Evolutionary conservation across 192 early-diverging fungal genomes (phyloP).

Genomic region (Backusella mclennaniae): DNA sequence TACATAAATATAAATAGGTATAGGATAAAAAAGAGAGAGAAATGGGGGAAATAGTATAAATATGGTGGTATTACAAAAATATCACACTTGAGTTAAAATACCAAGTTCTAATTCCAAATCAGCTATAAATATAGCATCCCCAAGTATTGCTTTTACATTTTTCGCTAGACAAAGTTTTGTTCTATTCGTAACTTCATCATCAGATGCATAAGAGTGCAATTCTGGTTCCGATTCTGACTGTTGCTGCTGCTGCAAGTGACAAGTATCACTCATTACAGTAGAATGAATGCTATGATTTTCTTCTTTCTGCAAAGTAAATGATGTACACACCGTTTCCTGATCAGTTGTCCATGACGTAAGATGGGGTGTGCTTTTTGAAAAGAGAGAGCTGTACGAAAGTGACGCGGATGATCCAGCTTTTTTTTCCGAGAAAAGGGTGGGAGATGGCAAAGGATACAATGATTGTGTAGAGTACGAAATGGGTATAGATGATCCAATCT

Average conservation of each 20-base stretch:
- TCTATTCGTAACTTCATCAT: neutral
- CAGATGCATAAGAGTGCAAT: neutral
- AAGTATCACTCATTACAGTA: neutral
- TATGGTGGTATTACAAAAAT: neutral
- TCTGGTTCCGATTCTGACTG: neutral
- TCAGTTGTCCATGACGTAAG: neutral
- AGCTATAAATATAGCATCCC: neutral
- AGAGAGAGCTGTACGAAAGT: neutral
- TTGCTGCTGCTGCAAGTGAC: neutral
- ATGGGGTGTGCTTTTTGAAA: neutral
- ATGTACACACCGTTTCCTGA: neutral
- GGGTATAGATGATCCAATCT: neutral
- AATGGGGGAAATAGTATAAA: neutral
- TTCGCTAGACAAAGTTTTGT: neutral
- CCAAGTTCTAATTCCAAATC: neutral
- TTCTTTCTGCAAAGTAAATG: neutral
- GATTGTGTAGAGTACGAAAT: neutral
- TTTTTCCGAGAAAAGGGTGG: neutral
- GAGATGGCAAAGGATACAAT: neutral
- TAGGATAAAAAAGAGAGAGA: neutral
- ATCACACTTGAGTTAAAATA: neutral
- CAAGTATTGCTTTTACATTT: neutral
- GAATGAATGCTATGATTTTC: neutral
- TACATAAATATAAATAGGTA: neutral
- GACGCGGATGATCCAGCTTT: neutral